Evolutionary conservation across 78 protist species (phyloP), one percentile per base, ranked within the genome.

Genomic region (Pelomyxa schiedti): DNA sequence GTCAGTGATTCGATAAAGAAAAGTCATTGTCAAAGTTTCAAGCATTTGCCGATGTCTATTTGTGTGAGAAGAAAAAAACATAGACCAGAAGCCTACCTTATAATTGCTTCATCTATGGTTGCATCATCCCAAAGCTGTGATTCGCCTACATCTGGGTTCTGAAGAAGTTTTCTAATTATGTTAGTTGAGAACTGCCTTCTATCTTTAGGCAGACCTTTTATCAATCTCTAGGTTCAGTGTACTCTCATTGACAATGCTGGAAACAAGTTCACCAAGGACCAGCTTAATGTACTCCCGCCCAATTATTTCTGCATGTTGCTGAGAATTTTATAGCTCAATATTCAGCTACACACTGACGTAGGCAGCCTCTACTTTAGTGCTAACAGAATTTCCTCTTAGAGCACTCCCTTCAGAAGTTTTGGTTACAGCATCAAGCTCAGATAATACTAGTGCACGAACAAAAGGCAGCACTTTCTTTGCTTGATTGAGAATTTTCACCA

Each of bases 1-100:
- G 41, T 81, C 86, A 6, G 86, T 81, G 35, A 81, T 81, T n/a
- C 86, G n/a, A 43, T 81, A 79, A 2, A 81, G 66, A 66, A 81
- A 81, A 52, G 71, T 72, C 75, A 38, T 64, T n/a, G 6, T 71
- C 39, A 28, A 40, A 8, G 36, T 28, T 8, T 68, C 40, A 38
- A 75, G 75, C 76, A 9, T 81, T 66, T 65, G 36, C 72, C 2
- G 71, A 4, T 42, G 63, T 47, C 2, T 9, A 4, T 0, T 74
- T 80, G n/a, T n/a, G n/a, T n/a, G n/a, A n/a, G n/a, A n/a, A n/a
- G n/a, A n/a, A n/a, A n/a, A n/a, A n/a, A n/a, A n/a, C n/a, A n/a
- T n/a, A n/a, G n/a, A n/a, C n/a, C n/a, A n/a, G n/a, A n/a, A 26
- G 76, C 29, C 1, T 30, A 32, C 32, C 35, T 40, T 9, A 9